Conservation (phyloP, 768 basidiomycete species). For the Leucocoprinus birnbaumii region DNA sequence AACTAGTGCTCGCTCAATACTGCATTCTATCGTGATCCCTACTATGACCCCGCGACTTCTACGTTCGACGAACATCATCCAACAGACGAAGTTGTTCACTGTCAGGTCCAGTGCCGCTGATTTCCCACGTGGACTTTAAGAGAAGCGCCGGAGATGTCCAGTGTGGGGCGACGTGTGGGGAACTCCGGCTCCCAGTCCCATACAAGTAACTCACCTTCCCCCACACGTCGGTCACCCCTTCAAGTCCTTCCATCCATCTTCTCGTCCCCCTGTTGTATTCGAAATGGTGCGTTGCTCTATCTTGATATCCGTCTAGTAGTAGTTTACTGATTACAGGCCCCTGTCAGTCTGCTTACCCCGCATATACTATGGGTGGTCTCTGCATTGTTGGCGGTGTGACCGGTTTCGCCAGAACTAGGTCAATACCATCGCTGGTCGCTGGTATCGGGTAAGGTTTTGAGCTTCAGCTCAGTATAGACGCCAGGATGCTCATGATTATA, state of each 20-base stretch:
- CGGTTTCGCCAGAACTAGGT: constrained; percentile 69
- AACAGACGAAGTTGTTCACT: too few relatives aligned
- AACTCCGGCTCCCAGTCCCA: not conserved
- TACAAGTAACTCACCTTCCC: not conserved
- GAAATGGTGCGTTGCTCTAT: not conserved
- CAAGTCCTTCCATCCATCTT: not conserved
- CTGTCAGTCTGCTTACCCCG: constrained; percentile 74
- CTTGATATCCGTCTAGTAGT: not conserved
- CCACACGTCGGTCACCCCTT: not conserved
- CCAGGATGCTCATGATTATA: not conserved
- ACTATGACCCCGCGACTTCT: too few relatives aligned
- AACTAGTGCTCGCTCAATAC: too few relatives aligned
- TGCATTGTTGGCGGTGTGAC: constrained; percentile 77
- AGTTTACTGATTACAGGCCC: not conserved
- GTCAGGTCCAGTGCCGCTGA: too few relatives aligned
- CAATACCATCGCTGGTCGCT: constrained; percentile 80
- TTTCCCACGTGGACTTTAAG: not conserved
- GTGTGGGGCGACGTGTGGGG: constrained; percentile 1
- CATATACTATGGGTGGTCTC: constrained; percentile 71
- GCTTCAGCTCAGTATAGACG: not conserved
- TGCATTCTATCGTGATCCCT: too few relatives aligned
- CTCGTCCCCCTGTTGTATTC: not conserved
- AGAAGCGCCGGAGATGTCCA: not conserved
- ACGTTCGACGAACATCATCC: too few relatives aligned
- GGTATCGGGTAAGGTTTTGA: constrained; percentile 61